Evolutionary conservation across 805 yeast species (phyloP).

Genomic region (Kodamaea fukazawae): DNA sequence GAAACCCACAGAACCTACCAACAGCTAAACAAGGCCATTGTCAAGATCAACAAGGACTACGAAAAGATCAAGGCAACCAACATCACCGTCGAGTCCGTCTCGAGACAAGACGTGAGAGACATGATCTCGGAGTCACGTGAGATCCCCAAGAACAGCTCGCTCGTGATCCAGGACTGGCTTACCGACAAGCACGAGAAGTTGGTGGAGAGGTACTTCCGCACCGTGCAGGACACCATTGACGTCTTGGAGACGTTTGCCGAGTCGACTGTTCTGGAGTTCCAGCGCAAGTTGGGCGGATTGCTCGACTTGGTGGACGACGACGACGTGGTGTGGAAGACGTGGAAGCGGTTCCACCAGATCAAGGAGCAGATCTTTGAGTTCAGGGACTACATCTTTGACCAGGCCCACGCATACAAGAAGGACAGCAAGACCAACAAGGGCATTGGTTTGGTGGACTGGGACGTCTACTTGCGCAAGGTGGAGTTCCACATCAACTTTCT

Average conservation of each 20-base stretch:
- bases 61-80: slow-evolving; percentile 24
- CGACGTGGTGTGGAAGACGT: slow-evolving; percentile 22
- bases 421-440: slow-evolving; percentile 14
- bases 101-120: slow-evolving; percentile 38
- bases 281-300: slow-evolving; percentile 51
- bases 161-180: slow-evolving; percentile 23
- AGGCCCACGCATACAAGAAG: slow-evolving; percentile 21
- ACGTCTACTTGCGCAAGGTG: slow-evolving; percentile 36
- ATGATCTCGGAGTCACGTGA: slow-evolving; percentile 25
- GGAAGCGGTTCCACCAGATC: slow-evolving; percentile 56
- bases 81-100: slow-evolving; percentile 17
- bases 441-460: slow-evolving; percentile 36
- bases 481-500: slow-evolving; percentile 48
- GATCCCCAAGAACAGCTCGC: slow-evolving; percentile 20
- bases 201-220: slow-evolving; percentile 28
- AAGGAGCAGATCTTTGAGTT: slow-evolving; percentile 54
- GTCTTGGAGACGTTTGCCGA: slow-evolving; percentile 74
- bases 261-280: slow-evolving; percentile 60
- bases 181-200: slow-evolving; percentile 26
- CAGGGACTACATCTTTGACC: slow-evolving; percentile 49
- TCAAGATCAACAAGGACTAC: slow-evolving; percentile 32
- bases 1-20: slow-evolving; percentile 30
- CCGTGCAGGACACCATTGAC: slow-evolving; percentile 51
- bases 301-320: slow-evolving; percentile 45
- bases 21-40: slow-evolving; percentile 27